Evolutionary conservation across 1,284 basidiomycete genomes (phyloP), one percentile per base, ranked within the genome.

Genomic region (Cystobasidium slooffiae): DNA sequence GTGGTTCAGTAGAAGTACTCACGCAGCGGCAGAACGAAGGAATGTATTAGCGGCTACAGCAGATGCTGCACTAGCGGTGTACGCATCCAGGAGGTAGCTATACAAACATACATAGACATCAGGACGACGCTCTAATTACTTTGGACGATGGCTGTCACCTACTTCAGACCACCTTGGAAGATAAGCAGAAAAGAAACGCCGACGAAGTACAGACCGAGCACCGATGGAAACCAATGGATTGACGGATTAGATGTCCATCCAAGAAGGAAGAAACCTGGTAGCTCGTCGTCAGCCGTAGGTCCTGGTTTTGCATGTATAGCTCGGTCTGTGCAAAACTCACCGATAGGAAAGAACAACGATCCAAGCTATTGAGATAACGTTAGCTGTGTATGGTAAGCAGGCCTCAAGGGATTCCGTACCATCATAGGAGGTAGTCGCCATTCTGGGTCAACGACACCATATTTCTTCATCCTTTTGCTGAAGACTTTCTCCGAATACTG

Each of bases 31-130:
- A 1, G 81, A 82, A 44, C 84, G 78, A 52, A 83, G 78, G 77
- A 84, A 83, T 68, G 83, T 83, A 77, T 84, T 84, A 8, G 79
- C 79, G 0, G 82, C 82, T 49, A 76, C 70, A 18, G 76, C 77
- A 39, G 65, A 70, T 6, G 77, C 77, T 14, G 76, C 64, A 39
- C 63, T 68, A 4, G n/a, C 10, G 9, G 72, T 69, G 51, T 76
- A 77, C 7, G 69, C 66, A 46, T 78, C 75, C 65, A 78, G 59
- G 41, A 76, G 77, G 37, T 68, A 62, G 20, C 37, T 68, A 6
- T 31, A 37, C 1, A 47, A 10, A 65, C 1, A 51, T 24, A 22
- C n/a, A 1, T 63, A 22, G 24, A 55, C 52, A 3, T 6, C 18
- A 41, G 58, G 58, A 1, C 12, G n/a, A 9, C 20, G n/a, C 31